These are phyloP conservation scores for Pachysandra terminalis DNA, from an alignment of 164 flowering plant species.

Conservation along the genomic window DNA sequence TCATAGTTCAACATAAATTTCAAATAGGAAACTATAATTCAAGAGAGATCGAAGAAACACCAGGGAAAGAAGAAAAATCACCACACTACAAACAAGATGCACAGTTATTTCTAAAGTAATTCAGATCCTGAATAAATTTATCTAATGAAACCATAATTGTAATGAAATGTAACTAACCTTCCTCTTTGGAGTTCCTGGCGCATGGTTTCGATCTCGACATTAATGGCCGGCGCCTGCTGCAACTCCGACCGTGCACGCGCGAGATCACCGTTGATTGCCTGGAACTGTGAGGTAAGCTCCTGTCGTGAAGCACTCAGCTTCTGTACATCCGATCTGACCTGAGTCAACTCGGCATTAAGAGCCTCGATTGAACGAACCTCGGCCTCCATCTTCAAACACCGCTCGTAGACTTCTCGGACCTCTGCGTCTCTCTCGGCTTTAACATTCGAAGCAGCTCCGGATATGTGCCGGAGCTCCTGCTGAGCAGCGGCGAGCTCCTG, in stretches of 20 bases:
- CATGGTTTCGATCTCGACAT: slow-evolving; percentile 48
- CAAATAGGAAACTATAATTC: too few species aligned
- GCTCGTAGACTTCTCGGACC: slow-evolving; percentile 58
- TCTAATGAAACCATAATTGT: background rate
- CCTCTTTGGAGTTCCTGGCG: slow-evolving; percentile 59
- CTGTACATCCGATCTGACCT: slow-evolving; percentile 45
- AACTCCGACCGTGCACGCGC: slow-evolving; percentile 27
- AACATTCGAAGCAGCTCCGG: slow-evolving; percentile 39
- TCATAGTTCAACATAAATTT: too few species aligned
- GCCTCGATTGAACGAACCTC: slow-evolving; percentile 45
- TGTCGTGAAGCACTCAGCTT: slow-evolving; percentile 29
- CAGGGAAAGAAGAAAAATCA: too few species aligned
- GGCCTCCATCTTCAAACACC: slow-evolving; percentile 51
- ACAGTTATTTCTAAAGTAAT: background rate
- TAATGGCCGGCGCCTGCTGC: slow-evolving; percentile 30
- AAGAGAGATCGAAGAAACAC: too few species aligned
- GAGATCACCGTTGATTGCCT: slow-evolving; percentile 34
- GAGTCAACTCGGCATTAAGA: slow-evolving; percentile 42
- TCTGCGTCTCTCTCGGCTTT: slow-evolving; percentile 63
- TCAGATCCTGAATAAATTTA: background rate
- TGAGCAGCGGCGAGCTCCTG: slow-evolving; percentile 58
- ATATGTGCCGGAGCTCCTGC: slow-evolving; percentile 54
- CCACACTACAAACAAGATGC: too few species aligned
- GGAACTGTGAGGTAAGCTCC: slow-evolving; percentile 41
- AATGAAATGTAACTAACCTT: slow-evolving; percentile 38